Evolutionary conservation across 257 asterid species (phyloP).

Genomic region (Penstemon barbatus): DNA sequence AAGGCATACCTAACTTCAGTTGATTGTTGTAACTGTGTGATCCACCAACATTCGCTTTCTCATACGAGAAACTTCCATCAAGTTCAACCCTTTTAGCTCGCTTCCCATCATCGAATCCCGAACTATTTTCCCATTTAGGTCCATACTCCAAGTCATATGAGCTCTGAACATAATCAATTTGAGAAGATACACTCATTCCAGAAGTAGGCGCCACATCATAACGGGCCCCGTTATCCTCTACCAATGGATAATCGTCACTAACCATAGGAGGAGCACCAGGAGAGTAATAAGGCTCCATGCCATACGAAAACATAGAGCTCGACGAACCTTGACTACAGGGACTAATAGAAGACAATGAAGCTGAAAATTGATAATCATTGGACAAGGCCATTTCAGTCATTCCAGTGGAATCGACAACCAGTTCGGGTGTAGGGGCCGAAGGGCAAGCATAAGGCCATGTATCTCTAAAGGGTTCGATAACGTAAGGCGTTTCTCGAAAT

Average conservation of each 20-base stretch:
- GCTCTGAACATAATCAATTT: conserved; percentile 52
- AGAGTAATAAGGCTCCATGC: conserved; percentile 46
- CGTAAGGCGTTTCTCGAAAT: conserved; percentile 46
- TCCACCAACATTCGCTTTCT: conserved; percentile 41
- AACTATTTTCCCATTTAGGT: conserved; percentile 47
- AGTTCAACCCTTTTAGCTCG: conserved; percentile 42
- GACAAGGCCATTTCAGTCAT: conserved; percentile 36
- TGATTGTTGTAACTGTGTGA: conserved; percentile 38
- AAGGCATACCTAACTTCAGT: conserved; percentile 50
- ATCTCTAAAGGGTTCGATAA: conserved; percentile 41
- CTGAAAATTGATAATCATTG: conserved; percentile 43
- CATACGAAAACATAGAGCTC: conserved; percentile 35
- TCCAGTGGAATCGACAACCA: conserved; percentile 43
- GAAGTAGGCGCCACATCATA: conserved; percentile 42
- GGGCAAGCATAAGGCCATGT: conserved; percentile 57
- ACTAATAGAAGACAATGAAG: conserved; percentile 34
- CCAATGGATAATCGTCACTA: conserved; percentile 39
- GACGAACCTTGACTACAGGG: conserved; percentile 31
- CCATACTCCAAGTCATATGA: conserved; percentile 61
- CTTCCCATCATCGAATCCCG: conserved; percentile 51
- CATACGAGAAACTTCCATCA: conserved; percentile 37
- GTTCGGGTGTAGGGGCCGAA: conserved; percentile 46
- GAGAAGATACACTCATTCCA: conserved; percentile 45
- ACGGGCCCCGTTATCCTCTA: conserved; percentile 36
- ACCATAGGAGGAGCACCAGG: conserved; percentile 45